phyloP scores from a whole-genome alignment of 2,329 filamentous ascomycete genomes.

The Alternaria tenuissima region DNA sequence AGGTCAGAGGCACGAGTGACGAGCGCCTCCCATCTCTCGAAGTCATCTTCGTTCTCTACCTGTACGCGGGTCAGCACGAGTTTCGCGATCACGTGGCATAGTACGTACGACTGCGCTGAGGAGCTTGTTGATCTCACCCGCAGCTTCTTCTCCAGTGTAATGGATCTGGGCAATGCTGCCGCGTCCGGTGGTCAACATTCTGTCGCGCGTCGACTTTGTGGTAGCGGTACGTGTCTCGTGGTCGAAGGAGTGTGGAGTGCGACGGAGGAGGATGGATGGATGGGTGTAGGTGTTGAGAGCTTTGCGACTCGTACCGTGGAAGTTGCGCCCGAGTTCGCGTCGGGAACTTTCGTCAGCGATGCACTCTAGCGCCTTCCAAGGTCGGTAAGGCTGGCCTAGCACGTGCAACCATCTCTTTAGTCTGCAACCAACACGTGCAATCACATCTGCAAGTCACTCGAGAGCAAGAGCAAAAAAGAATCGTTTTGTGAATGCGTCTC shows the following conservation, averaged over 20 bases:
- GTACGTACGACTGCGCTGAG: constrained; percentile 76
- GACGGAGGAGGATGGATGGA: constrained; percentile 10
- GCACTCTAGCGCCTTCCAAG: constrained; percentile 5
- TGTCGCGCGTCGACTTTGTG: constrained; percentile 14
- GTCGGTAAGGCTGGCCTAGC: neutral
- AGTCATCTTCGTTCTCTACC: constrained; percentile 82
- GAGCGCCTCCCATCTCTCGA: constrained; percentile 94
- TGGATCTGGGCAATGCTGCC: constrained; percentile 41
- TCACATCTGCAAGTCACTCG: neutral
- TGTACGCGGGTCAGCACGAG: constrained; percentile 43
- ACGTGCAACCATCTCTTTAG: constrained; percentile 10
- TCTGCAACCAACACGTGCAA: neutral
- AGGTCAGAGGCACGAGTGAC: constrained; percentile 82
- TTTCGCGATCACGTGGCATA: neutral
- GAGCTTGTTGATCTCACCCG: constrained; percentile 76
- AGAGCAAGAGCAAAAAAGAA: neutral
- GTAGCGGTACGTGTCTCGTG: constrained; percentile 3
- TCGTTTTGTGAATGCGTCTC: neutral
- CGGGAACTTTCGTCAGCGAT: constrained; percentile 23
- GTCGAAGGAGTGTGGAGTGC: constrained; percentile 15
- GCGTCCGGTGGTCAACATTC: constrained; percentile 42
- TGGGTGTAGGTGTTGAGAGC: constrained; percentile 19
- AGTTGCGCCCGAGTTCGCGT: constrained; percentile 23
- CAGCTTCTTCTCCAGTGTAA: constrained; percentile 47
- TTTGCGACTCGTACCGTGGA: constrained; percentile 19